phyloP scores from a whole-genome alignment of 2,329 filamentous ascomycete genomes.

The Alternaria sp. region DNA sequence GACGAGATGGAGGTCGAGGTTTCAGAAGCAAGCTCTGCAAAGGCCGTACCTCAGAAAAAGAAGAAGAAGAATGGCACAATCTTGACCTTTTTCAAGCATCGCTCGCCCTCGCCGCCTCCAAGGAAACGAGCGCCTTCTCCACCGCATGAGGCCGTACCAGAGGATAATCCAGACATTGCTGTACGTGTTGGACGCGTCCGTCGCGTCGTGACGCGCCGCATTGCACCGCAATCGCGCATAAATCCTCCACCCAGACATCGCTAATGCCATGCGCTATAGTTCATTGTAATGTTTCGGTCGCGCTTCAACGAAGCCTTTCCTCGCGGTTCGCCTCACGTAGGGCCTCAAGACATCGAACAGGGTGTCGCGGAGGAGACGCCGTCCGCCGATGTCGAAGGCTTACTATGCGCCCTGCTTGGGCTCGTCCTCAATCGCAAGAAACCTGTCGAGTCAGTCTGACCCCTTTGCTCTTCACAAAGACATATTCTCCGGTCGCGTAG shows the following conservation, averaged over 20 bases:
- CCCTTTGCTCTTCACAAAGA: slow-evolving; percentile 13
- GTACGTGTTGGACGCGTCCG: slow-evolving; percentile 66
- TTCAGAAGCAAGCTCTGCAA: slow-evolving; percentile 30
- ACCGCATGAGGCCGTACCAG: slow-evolving; percentile 85
- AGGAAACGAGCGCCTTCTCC: slow-evolving; percentile 85
- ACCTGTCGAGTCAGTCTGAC: slow-evolving; percentile 85
- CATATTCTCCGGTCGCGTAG: slow-evolving; percentile 26
- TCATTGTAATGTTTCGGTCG: slow-evolving; percentile 97
- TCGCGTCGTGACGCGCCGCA: slow-evolving; percentile 45
- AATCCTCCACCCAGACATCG: slow-evolving; percentile 27
- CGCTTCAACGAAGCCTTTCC: slow-evolving; percentile 91
- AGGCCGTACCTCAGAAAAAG: slow-evolving; percentile 34
- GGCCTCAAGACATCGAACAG: slow-evolving; percentile 91
- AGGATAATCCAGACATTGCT: slow-evolving; percentile 90
- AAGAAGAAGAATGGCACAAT: slow-evolving; percentile 46
- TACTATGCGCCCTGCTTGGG: slow-evolving; percentile 87
- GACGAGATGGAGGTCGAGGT: slow-evolving; percentile 56
- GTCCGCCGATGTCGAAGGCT: slow-evolving; percentile 82
- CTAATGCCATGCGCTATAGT: slow-evolving; percentile 62
- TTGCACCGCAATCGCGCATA: slow-evolving; percentile 24
- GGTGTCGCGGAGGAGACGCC: slow-evolving; percentile 80
- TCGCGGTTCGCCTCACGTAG: slow-evolving; percentile 84
- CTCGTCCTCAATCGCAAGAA: slow-evolving; percentile 96
- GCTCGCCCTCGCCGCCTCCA: slow-evolving; percentile 56
- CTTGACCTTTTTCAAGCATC: slow-evolving; percentile 49